Evolutionary conservation across 352 stramenopile genomes (phyloP).

Genomic region (Globisporangium nunn): DNA sequence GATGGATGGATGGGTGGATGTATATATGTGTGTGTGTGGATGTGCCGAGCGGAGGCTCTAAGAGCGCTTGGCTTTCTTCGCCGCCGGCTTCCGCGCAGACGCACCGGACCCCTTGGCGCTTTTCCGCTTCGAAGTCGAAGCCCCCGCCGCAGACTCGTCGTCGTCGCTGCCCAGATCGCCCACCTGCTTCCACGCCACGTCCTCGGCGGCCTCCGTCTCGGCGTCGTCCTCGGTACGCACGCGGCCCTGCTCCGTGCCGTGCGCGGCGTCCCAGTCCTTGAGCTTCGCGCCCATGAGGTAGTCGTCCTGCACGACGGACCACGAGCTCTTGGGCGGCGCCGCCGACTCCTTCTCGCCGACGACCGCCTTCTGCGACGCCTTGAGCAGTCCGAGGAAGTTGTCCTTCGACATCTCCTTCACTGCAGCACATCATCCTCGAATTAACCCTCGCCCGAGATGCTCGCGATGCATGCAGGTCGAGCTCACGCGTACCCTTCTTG

Average conservation of each 20-base stretch:
- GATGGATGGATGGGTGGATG: too few relatives aligned
- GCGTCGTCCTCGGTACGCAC: conserved; percentile 38
- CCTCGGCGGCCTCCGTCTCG: conserved; percentile 54
- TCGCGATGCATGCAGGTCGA: too few relatives aligned
- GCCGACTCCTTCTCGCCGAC: conserved; percentile 8
- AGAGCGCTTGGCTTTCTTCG: conserved; percentile 27
- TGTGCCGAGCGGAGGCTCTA: not conserved
- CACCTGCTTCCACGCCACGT: conserved; percentile 62
- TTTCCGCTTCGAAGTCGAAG: conserved; percentile 14
- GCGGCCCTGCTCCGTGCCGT: conserved; percentile 40
- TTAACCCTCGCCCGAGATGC: too few relatives aligned
- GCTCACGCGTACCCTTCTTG: conserved; percentile 39
- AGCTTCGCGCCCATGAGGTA: conserved; percentile 86
- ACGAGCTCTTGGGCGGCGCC: conserved; percentile 24
- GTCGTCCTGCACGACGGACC: conserved; percentile 80
- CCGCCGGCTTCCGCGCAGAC: conserved; percentile 3
- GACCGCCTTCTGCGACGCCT: conserved; percentile 41
- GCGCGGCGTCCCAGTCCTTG: conserved; percentile 73
- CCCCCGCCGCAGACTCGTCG: conserved; percentile 12
- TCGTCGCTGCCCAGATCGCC: conserved; percentile 43
- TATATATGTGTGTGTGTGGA: not conserved
- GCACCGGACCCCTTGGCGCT: conserved; percentile 24
- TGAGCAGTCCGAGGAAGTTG: conserved; percentile 73
- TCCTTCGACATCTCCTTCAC: conserved; percentile 85
- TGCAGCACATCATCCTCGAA: conserved; percentile 2